Base-by-base conservation (phyloP, 208 protist genomes). In the Trichomonas tenax region DNA sequence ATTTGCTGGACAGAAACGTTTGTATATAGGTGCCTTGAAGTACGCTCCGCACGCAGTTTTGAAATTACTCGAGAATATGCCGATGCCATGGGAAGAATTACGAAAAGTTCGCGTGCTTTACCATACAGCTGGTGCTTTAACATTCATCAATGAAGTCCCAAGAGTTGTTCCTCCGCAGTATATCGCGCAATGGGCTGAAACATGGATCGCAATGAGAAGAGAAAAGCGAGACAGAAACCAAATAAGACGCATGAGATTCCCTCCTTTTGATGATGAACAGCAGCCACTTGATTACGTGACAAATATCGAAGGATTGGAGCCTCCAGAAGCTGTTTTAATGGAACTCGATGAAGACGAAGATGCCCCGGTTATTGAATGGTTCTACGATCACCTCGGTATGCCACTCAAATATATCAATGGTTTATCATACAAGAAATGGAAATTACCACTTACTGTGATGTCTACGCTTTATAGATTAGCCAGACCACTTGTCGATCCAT, bases 21-120 rank as follows among this genome's bases (percentile, higher is more conserved):
- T 99, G 36, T 99, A 99, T 96, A 98, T 99, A 10, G 99, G 99
- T 36, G 99, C 99, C 88, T 97, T 99, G 40, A 98, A 99, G 97
- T 99, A 99, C 97, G 98, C 99, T 81, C 99, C 99, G 21, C 98
- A 99, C 95, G 99, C 99, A 14, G 97, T 99, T 17, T 98, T 99
- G 96, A 99, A 99, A 98, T 98, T 99, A 44, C 97, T 99, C 3
- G 99, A 99, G 97, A 99, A 99, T 96, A 99, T 99, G 98, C 99
- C 99, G n/a, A 99, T 99, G 99, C 97, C 98, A 45, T 97, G 97
- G 96, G 96, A 98, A 97, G 89, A 96, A 23, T 36, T 96, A 81
- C 36, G 49, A 40, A 46, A 81, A n/a, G 49, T 96, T 45, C 58
- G 96, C 9, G 31, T 31, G 15, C 36, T 96, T 17, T 95, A 89